Conservation (phyloP, 169 alveolate species). For the Cytauxzoon felis region DNA sequence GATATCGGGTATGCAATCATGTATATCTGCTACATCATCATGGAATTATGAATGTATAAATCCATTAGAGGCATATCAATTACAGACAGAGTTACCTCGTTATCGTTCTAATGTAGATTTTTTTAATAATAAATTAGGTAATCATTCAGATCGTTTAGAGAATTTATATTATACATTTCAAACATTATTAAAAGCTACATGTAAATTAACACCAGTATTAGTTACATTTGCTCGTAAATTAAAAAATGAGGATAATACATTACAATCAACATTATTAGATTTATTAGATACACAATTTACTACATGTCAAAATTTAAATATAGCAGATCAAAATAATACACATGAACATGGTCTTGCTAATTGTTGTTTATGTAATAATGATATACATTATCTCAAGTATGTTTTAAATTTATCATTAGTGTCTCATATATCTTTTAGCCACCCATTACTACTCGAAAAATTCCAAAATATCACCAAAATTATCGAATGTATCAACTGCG, state of each 20-base stretch:
- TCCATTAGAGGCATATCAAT: slow-evolving; percentile 56
- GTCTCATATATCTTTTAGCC: too few species aligned
- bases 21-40: slow-evolving; percentile 78
- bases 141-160: slow-evolving; percentile 81
- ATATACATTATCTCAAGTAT: too few species aligned
- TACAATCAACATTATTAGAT: not conserved
- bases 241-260: not conserved
- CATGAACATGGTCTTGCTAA: not conserved
- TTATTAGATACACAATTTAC: slow-evolving; percentile 18
- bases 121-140: slow-evolving; percentile 75
- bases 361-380: too few species aligned
- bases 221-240: not conserved
- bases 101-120: slow-evolving; percentile 70
- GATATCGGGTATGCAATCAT: slow-evolving; percentile 83
- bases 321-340: not conserved
- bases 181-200: slow-evolving; percentile 58
- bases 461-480: slow-evolving; percentile 68
- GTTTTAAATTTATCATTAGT: too few species aligned
- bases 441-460: slow-evolving; percentile 39
- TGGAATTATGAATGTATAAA: slow-evolving; percentile 71
- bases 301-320: slow-evolving; percentile 28
- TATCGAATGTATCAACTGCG: slow-evolving; percentile 87
- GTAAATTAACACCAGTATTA: not conserved
- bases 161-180: slow-evolving; percentile 83
- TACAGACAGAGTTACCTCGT: slow-evolving; percentile 41